A percentile compares a stretch with the other conserved stretches of the same genome.
Conservation (phyloP, 2,329 filamentous ascomycete genomes). For the Aspergillus ibericus region DNA sequence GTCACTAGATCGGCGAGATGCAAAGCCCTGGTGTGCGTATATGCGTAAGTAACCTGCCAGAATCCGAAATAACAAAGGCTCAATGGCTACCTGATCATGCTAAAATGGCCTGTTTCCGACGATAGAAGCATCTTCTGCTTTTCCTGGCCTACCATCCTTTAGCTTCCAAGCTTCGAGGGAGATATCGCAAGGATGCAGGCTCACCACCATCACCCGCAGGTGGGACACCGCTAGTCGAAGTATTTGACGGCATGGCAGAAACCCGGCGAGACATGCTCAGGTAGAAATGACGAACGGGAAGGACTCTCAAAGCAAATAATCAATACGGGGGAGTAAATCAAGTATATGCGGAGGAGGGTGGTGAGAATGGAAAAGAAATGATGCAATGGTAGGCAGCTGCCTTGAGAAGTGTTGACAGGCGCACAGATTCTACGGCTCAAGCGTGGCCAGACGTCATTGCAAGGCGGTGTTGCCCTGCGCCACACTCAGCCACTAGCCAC, state of each 20-base stretch:
- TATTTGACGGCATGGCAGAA: slow-evolving; percentile 35
- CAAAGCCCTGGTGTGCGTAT: slow-evolving; percentile 39
- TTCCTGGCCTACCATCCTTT: slow-evolving; percentile 42
- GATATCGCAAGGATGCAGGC: slow-evolving; percentile 16
- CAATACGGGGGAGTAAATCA: not conserved
- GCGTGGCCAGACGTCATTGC: slow-evolving; percentile 38
- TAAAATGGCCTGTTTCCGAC: slow-evolving; percentile 51
- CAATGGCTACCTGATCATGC: slow-evolving; percentile 47
- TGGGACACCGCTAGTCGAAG: slow-evolving; percentile 30
- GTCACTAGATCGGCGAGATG: slow-evolving; percentile 54
- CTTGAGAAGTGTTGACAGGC: slow-evolving; percentile 36
- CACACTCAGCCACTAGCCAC: slow-evolving; percentile 29
- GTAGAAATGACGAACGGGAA: slow-evolving; percentile 4
- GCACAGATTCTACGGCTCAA: slow-evolving; percentile 29
- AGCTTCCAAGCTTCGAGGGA: slow-evolving; percentile 5
- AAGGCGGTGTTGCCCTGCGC: slow-evolving; percentile 29
- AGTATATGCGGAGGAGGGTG: slow-evolving; percentile 1
- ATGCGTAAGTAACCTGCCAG: slow-evolving; percentile 14
- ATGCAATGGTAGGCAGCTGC: slow-evolving; percentile 20
- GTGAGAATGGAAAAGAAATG: slow-evolving; percentile 11
- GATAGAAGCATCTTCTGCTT: slow-evolving; percentile 53
- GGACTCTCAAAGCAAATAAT: not conserved
- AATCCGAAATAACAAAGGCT: not conserved
- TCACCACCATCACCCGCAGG: slow-evolving; percentile 36
- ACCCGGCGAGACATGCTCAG: slow-evolving; percentile 43